These are phyloP conservation scores for Gryganskiella cystojenkinii DNA, from an alignment of 192 early-diverging fungal species.

Conservation along the genomic window DNA sequence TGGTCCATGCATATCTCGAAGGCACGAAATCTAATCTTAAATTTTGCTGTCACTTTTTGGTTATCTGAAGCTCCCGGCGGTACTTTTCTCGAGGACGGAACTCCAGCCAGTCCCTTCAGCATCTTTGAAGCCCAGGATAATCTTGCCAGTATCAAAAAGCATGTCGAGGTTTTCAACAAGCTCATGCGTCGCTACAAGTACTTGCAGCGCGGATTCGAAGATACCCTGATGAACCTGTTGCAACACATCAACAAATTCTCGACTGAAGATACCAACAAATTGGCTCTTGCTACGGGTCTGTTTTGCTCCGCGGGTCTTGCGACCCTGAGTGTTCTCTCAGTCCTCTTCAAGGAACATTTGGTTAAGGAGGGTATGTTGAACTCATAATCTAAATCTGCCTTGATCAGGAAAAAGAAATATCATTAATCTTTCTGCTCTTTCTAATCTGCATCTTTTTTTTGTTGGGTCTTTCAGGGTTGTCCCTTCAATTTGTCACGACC, in stretches of 20 bases:
- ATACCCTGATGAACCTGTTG: slow-evolving; percentile 84
- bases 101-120: slow-evolving; percentile 83
- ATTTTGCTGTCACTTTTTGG: no score
- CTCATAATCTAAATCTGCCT: background rate
- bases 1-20: no score
- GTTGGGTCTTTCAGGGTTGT: slow-evolving; percentile 61
- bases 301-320: slow-evolving; percentile 77
- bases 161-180: slow-evolving; percentile 89
- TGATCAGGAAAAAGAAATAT: no score
- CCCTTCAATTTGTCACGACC: slow-evolving; percentile 85
- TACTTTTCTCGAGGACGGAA: slow-evolving; percentile 81
- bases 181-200: slow-evolving; percentile 96
- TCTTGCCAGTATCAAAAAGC: slow-evolving; percentile 73
- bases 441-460: no score
- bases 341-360: slow-evolving; percentile 92
- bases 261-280: slow-evolving; percentile 79
- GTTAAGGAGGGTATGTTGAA: slow-evolving; percentile 82
- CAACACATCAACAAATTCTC: slow-evolving; percentile 92
- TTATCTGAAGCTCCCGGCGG: slow-evolving; percentile 88
- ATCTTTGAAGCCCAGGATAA: slow-evolving; percentile 78
- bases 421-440: background rate
- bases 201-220: slow-evolving; percentile 87
- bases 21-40: no score
- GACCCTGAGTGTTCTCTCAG: slow-evolving; percentile 77
- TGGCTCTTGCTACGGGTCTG: slow-evolving; percentile 81